Percentiles rank a stretch among this genome's conserved stretches.
phyloP scores from a whole-genome alignment of 2,329 filamentous ascomycete species.

The Colletotrichum melonis region DNA sequence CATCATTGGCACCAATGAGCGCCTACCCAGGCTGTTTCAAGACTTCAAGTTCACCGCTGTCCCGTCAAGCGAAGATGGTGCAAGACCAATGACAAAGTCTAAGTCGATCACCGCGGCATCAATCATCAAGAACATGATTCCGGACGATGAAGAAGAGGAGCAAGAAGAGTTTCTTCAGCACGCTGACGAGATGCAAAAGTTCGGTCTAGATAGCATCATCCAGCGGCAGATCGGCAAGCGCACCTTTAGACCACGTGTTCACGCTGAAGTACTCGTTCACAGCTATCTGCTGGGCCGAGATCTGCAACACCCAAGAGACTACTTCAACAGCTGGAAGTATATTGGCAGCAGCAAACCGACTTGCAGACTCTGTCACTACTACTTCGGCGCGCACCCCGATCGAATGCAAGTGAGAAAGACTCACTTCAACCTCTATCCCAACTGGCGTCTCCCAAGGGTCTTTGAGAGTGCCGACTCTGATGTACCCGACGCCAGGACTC shows the following conservation, averaged over 20 bases:
- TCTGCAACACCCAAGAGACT: constrained; percentile 26
- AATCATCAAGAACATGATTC: constrained; percentile 41
- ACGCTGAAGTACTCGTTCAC: constrained; percentile 48
- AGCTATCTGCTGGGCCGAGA: constrained; percentile 33
- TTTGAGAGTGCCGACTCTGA: constrained; percentile 19
- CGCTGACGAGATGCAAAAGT: constrained; percentile 38
- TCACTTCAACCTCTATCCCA: constrained; percentile 52
- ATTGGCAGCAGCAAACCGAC: constrained; percentile 56
- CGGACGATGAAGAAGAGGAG: background rate
- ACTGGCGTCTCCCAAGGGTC: constrained; percentile 52
- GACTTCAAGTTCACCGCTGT: constrained; percentile 43
- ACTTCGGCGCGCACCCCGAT: constrained; percentile 44
- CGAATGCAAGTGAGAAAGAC: constrained; percentile 41
- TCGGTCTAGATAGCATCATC: constrained; percentile 41
- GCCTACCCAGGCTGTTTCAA: constrained; percentile 46
- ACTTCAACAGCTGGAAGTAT: constrained; percentile 48
- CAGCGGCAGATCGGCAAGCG: constrained; percentile 18
- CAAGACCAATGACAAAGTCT: constrained; percentile 35
- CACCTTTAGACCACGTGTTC: constrained; percentile 45
- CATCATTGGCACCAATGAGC: constrained; percentile 36
- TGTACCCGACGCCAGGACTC: constrained; percentile 13
- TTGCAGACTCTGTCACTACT: constrained; percentile 51
- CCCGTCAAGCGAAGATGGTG: constrained; percentile 38
- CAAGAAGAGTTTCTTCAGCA: constrained; percentile 24
- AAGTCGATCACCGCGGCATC: constrained; percentile 32